phyloP scores from a whole-genome alignment of 768 basidiomycete genomes.

The Filobasidium wieringae region DNA sequence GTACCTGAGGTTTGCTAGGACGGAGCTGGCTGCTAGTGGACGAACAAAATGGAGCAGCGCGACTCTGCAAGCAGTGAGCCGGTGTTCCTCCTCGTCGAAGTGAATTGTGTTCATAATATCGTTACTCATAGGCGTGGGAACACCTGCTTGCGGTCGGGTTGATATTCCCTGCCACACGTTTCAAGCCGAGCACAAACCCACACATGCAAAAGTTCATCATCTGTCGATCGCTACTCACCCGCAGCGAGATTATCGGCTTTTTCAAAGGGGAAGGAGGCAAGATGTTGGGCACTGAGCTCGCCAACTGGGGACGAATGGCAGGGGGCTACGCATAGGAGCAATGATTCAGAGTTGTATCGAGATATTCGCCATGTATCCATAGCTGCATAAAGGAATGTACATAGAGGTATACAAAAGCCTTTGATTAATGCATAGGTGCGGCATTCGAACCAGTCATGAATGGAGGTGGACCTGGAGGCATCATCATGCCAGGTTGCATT shows the following conservation, averaged over 20 bases:
- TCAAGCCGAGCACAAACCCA: constrained; percentile 40
- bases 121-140: constrained; percentile 58
- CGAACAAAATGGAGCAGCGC: constrained; percentile 28
- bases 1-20: constrained; percentile 51
- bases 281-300: constrained; percentile 30
- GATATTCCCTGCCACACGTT: constrained; percentile 48
- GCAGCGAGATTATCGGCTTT: constrained; percentile 48
- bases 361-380: no score
- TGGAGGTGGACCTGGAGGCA: constrained; percentile 9
- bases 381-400: no score
- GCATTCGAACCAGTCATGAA: constrained; percentile 15
- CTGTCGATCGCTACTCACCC: constrained; percentile 56
- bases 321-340: constrained; percentile 33
- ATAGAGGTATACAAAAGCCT: no score
- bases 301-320: constrained; percentile 35
- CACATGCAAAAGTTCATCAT: constrained; percentile 60
- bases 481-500: constrained; percentile 1
- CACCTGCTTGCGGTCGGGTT: constrained; percentile 49
- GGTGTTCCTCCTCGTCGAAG: neutral
- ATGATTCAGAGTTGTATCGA: no score
- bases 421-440: neutral
- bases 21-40: constrained; percentile 36
- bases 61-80: constrained; percentile 47
- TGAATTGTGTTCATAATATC: neutral
- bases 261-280: constrained; percentile 34